These are phyloP conservation scores for Alternaria sp. DNA, from an alignment of 2,329 filamentous ascomycete genomes.

Conservation along the genomic window DNA sequence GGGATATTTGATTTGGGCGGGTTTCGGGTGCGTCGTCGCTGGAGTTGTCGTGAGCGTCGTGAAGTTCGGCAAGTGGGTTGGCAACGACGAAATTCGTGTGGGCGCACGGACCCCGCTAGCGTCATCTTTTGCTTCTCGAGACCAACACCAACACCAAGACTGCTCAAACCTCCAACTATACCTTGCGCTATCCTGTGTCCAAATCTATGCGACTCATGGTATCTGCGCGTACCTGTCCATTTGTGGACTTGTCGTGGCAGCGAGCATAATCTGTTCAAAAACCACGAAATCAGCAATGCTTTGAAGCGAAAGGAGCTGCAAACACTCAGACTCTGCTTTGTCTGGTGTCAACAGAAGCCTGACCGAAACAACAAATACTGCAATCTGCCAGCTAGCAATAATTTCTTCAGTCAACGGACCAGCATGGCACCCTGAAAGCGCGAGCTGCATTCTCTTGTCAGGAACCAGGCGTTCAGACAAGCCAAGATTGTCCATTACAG, in stretches of 20 bases:
- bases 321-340: too few species aligned
- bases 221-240: background rate
- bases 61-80: constrained; percentile 13
- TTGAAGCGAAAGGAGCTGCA: background rate
- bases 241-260: background rate
- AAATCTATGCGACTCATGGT: background rate
- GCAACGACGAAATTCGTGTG: constrained; percentile 1
- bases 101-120: background rate
- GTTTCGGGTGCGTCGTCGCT: constrained; percentile 23
- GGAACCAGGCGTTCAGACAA: background rate
- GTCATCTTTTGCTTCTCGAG: background rate
- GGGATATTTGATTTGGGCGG: constrained; percentile 16
- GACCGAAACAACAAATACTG: background rate
- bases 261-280: background rate
- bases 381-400: background rate
- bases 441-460: background rate
- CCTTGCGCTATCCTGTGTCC: background rate
- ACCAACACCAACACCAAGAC: background rate
- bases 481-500: background rate
- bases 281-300: background rate
- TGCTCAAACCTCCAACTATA: background rate
- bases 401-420: background rate
- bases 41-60: constrained; percentile 15
- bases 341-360: background rate
- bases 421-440: background rate